Percentiles rank a stretch among this genome's conserved stretches.
Conservation (phyloP, 495 filamentous ascomycete genomes). For the Jackrogersella minutella region DNA sequence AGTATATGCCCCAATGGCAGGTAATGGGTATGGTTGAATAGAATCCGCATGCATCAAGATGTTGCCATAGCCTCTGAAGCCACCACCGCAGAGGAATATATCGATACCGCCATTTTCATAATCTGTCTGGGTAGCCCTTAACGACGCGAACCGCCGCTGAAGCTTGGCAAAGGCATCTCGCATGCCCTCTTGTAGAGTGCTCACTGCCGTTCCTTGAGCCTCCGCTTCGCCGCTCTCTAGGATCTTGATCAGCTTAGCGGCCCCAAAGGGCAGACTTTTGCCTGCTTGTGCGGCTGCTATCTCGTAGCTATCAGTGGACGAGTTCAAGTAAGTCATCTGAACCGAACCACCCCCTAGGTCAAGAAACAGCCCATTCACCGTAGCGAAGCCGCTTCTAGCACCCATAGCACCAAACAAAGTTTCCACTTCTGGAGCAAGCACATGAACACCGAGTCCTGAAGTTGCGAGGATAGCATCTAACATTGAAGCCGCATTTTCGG, state of each 20-base stretch:
- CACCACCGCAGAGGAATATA: slow-evolving; percentile 88
- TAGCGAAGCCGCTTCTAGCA: slow-evolving; percentile 75
- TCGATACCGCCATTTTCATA: slow-evolving; percentile 66
- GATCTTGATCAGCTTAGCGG: slow-evolving; percentile 76
- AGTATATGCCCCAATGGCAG: slow-evolving; percentile 82
- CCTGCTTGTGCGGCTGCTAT: slow-evolving; percentile 57
- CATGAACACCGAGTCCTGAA: slow-evolving; percentile 71
- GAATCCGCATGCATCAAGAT: slow-evolving; percentile 75
- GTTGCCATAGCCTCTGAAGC: slow-evolving; percentile 91
- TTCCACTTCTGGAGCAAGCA: slow-evolving; percentile 82
- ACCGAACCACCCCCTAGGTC: slow-evolving; percentile 92
- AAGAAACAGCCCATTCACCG: slow-evolving; percentile 73
- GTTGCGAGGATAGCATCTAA: slow-evolving; percentile 64
- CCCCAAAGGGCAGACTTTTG: slow-evolving; percentile 80
- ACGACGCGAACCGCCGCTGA: slow-evolving; percentile 59
- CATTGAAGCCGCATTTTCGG: slow-evolving; percentile 75
- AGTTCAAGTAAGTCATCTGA: slow-evolving; percentile 85
- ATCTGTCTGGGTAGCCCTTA: slow-evolving; percentile 57
- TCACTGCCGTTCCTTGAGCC: slow-evolving; percentile 56
- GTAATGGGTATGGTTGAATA: slow-evolving; percentile 80
- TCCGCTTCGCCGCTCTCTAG: slow-evolving; percentile 57
- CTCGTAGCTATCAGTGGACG: slow-evolving; percentile 54
- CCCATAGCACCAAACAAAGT: slow-evolving; percentile 85
- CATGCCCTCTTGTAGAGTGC: slow-evolving; percentile 67
- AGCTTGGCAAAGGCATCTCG: slow-evolving; percentile 69